Percentiles rank a stretch among this genome's conserved stretches.
phyloP scores from a whole-genome alignment of 129 eudicot genomes.

The Lactuca sativa region DNA sequence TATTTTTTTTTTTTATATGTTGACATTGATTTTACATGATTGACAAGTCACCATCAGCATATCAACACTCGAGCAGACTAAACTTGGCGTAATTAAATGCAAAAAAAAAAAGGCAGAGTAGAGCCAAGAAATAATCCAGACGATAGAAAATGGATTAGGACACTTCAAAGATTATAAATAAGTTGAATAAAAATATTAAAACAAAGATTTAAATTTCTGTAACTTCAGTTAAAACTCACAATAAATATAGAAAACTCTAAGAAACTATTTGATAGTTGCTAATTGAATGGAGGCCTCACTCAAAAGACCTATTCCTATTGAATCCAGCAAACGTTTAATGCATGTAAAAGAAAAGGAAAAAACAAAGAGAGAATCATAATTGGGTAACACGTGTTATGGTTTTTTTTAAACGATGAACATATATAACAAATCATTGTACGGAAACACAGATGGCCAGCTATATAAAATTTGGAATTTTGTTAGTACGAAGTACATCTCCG shows the following conservation, averaged over 20 bases:
- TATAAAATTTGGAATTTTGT: conserved; percentile 44
- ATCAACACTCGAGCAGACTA: conserved; percentile 2
- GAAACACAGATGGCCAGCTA: conserved; percentile 45
- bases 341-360: conserved; percentile 1
- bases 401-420: conserved; percentile 12
- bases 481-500: conserved; percentile 36
- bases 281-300: neutral
- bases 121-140: conserved; percentile 10
- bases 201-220: neutral
- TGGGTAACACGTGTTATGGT: conserved; percentile 24
- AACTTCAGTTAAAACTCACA: neutral
- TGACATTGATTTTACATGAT: conserved; percentile 17
- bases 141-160: neutral
- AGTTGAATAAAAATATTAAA: no score
- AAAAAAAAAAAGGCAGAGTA: neutral
- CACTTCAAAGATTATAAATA: neutral
- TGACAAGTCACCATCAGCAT: conserved; percentile 22
- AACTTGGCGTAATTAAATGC: neutral
- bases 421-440: conserved; percentile 45
- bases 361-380: conserved; percentile 19
- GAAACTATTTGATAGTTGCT: no score
- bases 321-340: neutral
- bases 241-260: no score
- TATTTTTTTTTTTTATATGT: neutral
- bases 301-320: no score